These are phyloP conservation scores for Grifola frondosa DNA, from an alignment of 1,284 basidiomycete genomes.

Conservation along the genomic window DNA sequence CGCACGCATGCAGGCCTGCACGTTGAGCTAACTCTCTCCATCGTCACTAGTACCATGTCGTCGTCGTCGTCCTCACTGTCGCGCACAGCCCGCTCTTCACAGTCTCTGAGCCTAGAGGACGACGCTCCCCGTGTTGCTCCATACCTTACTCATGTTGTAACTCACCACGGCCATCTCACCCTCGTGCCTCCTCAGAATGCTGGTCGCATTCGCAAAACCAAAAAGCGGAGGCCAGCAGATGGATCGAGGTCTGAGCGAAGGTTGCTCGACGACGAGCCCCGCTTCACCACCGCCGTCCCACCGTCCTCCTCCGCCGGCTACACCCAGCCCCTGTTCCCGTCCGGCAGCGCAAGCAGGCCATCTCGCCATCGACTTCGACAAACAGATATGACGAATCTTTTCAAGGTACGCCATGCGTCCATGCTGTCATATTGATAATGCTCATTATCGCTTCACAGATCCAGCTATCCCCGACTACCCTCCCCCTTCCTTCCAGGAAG, in stretches of 20 bases:
- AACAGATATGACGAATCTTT: constrained; percentile 13
- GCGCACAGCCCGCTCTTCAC: constrained; percentile 3
- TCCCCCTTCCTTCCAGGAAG: constrained; percentile 59
- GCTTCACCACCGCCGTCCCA: constrained; percentile 35
- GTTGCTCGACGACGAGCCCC: constrained; percentile 31
- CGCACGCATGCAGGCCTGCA: too few relatives aligned
- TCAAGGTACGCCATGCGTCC: too few relatives aligned
- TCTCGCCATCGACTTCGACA: constrained; percentile 14
- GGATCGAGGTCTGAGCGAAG: constrained; percentile 14
- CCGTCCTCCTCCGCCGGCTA: constrained; percentile 27
- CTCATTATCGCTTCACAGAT: constrained; percentile 12
- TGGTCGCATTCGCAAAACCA: constrained; percentile 51
- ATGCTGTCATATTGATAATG: too few relatives aligned
- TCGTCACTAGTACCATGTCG: constrained; percentile 24
- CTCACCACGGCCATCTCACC: constrained; percentile 52
- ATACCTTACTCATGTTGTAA: constrained; percentile 56
- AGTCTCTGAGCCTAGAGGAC: constrained; percentile 17
- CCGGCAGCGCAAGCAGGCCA: constrained; percentile 25
- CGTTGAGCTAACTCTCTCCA: constrained; percentile 5
- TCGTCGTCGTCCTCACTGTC: constrained; percentile 15
- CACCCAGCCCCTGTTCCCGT: constrained; percentile 26
- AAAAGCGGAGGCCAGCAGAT: constrained; percentile 26
- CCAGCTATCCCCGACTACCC: constrained; percentile 53
- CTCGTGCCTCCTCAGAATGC: constrained; percentile 53
- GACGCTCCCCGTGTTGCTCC: constrained; percentile 49